Evolutionary conservation across 2,329 filamentous ascomycete genomes (phyloP), one percentile per base, ranked within the genome.

Genomic region (Penicillium sumatraense): DNA sequence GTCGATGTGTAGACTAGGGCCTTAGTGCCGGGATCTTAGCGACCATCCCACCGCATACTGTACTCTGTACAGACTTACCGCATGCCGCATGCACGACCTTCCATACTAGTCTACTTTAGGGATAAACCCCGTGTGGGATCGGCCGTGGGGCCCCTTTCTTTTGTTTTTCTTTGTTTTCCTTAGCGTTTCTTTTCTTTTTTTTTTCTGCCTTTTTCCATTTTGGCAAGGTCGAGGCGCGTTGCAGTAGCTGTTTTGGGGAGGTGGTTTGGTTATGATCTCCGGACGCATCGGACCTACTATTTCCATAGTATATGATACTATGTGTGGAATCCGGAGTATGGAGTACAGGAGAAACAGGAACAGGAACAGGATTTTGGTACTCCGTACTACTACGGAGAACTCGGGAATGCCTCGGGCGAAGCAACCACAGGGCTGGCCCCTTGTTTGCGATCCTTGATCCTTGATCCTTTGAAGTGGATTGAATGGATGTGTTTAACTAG

Each of bases 121-220:
- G 57, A 66, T 61, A 65, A 65, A 53, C 60, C 62, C 63, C 63
- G 63, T 59, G 49, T 49, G 38, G 14, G 49, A 57, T 60, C 58
- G 50, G 24, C 53, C 29, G 47, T 57, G 53, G 56, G 40, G 49
- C 45, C 20, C 35, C 18, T n/a, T 48, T 31, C 29, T 29, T 38
- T 33, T 42, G n/a, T 51, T 44, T 13, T 20, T 18, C 13, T 29
- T 50, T 27, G 11, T 33, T 42, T 14, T n/a, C 11, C 18, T 18
- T 38, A 27, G 21, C 46, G 4, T 24, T 31, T 40, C 11, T 24
- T 36, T 38, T 24, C 13, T 42, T 13, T 21, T 6, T 40, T 20
- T 40, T 40, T 36, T 42, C 7, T 18, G 26, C 23, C 41, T 9
- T 18, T 38, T 42, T 42, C 38, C 38, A 14, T 3, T 42, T 42